Base-by-base conservation (phyloP, 768 basidiomycete genomes). In the Aureoboletus auriporus region DNA sequence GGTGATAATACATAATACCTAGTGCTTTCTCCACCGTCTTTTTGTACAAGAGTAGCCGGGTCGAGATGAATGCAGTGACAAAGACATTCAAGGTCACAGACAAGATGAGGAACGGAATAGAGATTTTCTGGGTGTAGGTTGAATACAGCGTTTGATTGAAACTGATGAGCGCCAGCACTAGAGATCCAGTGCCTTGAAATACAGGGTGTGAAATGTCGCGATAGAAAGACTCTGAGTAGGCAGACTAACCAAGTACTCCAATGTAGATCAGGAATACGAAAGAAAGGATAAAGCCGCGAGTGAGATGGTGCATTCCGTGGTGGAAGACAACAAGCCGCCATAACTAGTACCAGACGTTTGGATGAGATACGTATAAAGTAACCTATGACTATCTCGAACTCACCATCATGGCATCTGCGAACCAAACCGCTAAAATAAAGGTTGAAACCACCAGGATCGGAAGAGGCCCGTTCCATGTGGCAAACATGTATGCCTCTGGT, bases 341-440 rank as follows among this genome's bases (percentile, higher is more conserved):
- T 20, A 47, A 10, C 46, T n/a, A n/a, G n/a, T 47, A 34, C 12
- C 12, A n/a, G 4, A 5, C 5, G 14, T 2, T 17, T 20, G 7
- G n/a, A 27, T 35, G 9, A 47, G 30, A 30, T 30, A 11, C 11
- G 2, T n/a, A n/a, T n/a, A n/a, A n/a, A n/a, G n/a, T 3, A 47
- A 1, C 23, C n/a, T 0, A 17, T 16, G 20, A 16, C 30, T 11
- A 31, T 12, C 27, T 8, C 16, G 2, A 26, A 20, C 34, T 20
- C 34, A 42, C 47, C 33, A 48, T 26, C 13, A 48, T 11, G n/a
- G 34, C 40, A n/a, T 48, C 40, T 20, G 47, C 34, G 8, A 42
- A 14, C 47, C 47, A 42, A 31, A 37, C 42, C 28, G 40, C 37
- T 28, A 42, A 9, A 16, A 11, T 11, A n/a, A 20, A 42, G 4